Conservation (phyloP, 2,329 filamentous ascomycete species). For the Phaeosphaeriaceae sp. region DNA sequence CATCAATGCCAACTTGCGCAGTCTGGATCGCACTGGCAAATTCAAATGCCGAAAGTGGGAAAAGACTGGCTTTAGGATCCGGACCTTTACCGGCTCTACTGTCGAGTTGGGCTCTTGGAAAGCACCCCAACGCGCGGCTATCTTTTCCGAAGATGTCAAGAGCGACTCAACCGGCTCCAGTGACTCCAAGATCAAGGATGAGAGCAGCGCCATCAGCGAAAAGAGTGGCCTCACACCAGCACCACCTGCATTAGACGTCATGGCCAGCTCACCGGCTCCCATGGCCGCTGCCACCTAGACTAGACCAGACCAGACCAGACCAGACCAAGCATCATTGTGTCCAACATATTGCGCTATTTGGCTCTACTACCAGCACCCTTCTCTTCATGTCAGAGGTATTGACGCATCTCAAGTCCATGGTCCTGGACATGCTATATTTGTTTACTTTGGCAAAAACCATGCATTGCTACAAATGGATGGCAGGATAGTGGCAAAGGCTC, state of each 20-base stretch:
- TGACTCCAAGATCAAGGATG: conserved; percentile 63
- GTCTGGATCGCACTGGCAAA: conserved; percentile 88
- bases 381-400: neutral
- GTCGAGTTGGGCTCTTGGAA: conserved; percentile 88
- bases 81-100: conserved; percentile 87
- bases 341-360: neutral
- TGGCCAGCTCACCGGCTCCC: conserved; percentile 60
- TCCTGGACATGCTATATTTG: neutral
- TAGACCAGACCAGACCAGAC: no score
- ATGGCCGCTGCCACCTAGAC: conserved; percentile 28
- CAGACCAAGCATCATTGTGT: conserved; percentile 1
- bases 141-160: conserved; percentile 66
- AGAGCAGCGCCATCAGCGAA: conserved; percentile 66
- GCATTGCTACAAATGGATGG: neutral
- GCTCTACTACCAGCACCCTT: neutral
- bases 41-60: conserved; percentile 87
- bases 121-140: conserved; percentile 66
- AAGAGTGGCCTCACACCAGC: conserved; percentile 61
- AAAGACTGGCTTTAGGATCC: conserved; percentile 80
- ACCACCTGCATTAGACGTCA: conserved; percentile 50
- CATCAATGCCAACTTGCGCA: conserved; percentile 94
- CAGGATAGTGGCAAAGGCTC: no score
- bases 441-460: neutral
- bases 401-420: neutral
- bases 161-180: conserved; percentile 62